phyloP scores from a whole-genome alignment of 2,329 filamentous ascomycete species.

The Aphanocladium album region DNA sequence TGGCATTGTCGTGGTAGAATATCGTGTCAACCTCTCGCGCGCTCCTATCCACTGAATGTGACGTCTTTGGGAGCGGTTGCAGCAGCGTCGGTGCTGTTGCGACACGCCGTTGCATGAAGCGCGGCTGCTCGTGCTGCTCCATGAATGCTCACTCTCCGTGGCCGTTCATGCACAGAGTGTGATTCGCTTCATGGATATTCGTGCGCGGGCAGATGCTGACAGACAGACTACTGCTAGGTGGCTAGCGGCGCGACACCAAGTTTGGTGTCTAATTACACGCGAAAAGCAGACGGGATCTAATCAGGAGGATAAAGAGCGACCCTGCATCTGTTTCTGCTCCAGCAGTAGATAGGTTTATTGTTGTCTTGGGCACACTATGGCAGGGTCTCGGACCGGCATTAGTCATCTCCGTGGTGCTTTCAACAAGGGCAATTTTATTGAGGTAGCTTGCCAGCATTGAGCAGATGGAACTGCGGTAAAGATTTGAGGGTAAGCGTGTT shows the following conservation, averaged over 20 bases:
- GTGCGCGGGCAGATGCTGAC: neutral
- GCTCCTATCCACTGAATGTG: neutral
- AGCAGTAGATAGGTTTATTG: neutral
- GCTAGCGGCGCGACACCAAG: neutral
- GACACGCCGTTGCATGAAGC: conserved; percentile 20
- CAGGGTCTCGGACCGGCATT: neutral
- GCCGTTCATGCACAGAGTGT: neutral
- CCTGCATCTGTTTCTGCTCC: neutral
- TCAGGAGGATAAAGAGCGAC: neutral
- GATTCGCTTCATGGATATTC: neutral
- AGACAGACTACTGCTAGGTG: neutral
- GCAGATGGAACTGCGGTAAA: too few relatives aligned
- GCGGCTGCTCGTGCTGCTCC: neutral
- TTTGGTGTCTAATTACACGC: neutral
- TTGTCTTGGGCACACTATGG: neutral
- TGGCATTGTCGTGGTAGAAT: conserved; percentile 6
- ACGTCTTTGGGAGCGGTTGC: neutral
- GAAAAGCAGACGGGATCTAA: neutral
- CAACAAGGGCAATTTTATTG: too few relatives aligned
- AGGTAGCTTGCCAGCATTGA: too few relatives aligned
- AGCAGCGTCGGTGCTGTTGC: conserved; percentile 28
- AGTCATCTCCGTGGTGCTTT: neutral
- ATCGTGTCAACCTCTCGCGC: neutral
- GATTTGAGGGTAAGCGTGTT: too few relatives aligned
- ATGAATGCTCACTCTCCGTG: neutral